phyloP scores from a whole-genome alignment of 2,329 filamentous ascomycete species.

The Monilinia vaccinii-corymbosi region DNA sequence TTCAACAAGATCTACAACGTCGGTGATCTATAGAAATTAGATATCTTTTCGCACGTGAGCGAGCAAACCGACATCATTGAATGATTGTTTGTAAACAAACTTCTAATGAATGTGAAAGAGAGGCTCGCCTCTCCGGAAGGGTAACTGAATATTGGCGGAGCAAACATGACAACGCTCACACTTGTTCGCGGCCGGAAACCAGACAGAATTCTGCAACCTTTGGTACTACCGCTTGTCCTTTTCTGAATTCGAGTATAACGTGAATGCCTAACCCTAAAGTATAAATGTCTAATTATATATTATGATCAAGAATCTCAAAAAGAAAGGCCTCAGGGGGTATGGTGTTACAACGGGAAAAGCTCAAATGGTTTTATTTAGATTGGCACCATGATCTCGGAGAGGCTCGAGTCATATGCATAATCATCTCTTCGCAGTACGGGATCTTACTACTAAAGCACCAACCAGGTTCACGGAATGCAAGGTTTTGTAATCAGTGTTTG shows the following conservation, averaged over 20 bases:
- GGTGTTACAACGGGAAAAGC: neutral
- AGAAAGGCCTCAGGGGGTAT: neutral
- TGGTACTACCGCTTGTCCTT: neutral
- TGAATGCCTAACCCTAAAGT: neutral
- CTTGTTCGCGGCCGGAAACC: neutral
- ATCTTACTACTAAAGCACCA: neutral
- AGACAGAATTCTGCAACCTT: neutral
- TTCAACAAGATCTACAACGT: neutral
- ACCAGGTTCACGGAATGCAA: constrained; percentile 1
- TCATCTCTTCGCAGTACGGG: neutral
- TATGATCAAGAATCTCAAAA: neutral
- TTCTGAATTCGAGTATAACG: neutral
- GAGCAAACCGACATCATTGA: neutral
- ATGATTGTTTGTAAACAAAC: neutral
- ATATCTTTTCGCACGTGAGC: neutral
- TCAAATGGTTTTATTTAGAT: neutral
- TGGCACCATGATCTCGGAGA: neutral
- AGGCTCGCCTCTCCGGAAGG: neutral
- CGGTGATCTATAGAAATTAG: neutral
- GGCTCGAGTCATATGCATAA: constrained; percentile 5
- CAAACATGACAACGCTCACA: neutral
- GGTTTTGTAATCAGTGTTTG: neutral
- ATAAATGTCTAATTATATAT: no score
- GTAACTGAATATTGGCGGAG: neutral
- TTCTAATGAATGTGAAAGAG: neutral